Base-by-base conservation (phyloP, 805 yeast species). In the Citeromyces matritensis region DNA sequence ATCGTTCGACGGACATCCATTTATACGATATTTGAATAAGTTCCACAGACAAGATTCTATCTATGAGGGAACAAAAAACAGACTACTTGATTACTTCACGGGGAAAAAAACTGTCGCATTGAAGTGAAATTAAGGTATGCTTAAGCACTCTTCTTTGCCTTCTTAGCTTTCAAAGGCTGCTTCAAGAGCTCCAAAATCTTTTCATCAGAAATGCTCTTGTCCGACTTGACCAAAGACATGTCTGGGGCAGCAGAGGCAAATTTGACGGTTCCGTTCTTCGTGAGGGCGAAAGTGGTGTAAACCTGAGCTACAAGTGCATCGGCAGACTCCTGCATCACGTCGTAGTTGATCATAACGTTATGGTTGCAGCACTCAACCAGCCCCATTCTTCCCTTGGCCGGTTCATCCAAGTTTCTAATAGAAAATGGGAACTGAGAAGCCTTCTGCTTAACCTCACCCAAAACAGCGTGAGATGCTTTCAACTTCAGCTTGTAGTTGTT, bases 251-350 rank as follows among this genome's bases (percentile, higher is more conserved):
- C 69, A 12, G 64, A 48, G 30, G 85, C 68, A 44, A 72, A 63
- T 57, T 69, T 73, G 42, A 75, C 69, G 43, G 73, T 58, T 31
- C 88, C 88, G 43, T 70, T 70, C 56, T 73, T 73, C 49, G 85
- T 78, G 44, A 80, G 52, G 24, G 79, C 85, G 45, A 79, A 68
- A 30, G 88, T 80, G 42, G 83, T 69, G 59, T 73, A 78, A 51
- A 59, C 73, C 58, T 79, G 84, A 23, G 80, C 82, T 42, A 80
- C 66, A 36, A 47, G 57, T 51, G 71, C 75, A 37, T 72, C 76
- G 39, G 73, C 72, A 58, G 71, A 74, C 48, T 75, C 84, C 49
- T 69, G 63, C 49, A 64, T 62, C 33, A 79, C 65, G 37, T 78
- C 86, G 50, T 78, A 77, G 30, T 82, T 72, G 48, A 65, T 63